phyloP scores from a whole-genome alignment of 179 eudicot genomes.

The Beta macrorhiza region DNA sequence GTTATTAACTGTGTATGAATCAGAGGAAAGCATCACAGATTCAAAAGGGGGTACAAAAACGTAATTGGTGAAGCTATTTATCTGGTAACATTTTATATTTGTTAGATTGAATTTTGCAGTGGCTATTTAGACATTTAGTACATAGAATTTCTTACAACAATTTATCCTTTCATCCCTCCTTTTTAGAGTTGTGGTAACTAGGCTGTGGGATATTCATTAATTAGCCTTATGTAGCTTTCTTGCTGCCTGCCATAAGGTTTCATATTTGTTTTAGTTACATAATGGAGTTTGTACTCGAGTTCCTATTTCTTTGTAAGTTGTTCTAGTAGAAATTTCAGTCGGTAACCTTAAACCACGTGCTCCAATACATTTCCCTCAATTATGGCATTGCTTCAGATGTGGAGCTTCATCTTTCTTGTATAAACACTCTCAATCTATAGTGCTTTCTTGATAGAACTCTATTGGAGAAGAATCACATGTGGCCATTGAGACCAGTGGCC shows the following conservation, averaged over 20 bases:
- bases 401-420: slow-evolving; percentile 9
- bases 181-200: not conserved
- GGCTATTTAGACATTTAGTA: not conserved
- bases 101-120: not conserved
- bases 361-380: not conserved
- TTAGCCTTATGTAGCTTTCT: not conserved
- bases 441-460: slow-evolving; percentile 55
- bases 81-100: slow-evolving; percentile 49
- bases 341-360: not conserved
- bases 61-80: slow-evolving; percentile 98
- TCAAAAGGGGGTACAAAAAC: slow-evolving; percentile 96
- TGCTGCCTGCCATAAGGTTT: not conserved
- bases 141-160: not conserved
- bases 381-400: not conserved
- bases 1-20: slow-evolving; percentile 20
- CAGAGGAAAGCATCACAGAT: slow-evolving; percentile 98
- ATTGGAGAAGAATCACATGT: slow-evolving; percentile 90
- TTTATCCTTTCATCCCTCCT: too few species aligned
- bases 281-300: not conserved
- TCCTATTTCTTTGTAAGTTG: not conserved
- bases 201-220: not conserved
- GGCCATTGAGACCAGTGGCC: slow-evolving; percentile 99
- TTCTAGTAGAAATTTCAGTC: not conserved
- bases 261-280: not conserved
- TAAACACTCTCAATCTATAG: not conserved